Conservation (phyloP, 164 flowering plant genomes). For the Stephania cephalantha region DNA sequence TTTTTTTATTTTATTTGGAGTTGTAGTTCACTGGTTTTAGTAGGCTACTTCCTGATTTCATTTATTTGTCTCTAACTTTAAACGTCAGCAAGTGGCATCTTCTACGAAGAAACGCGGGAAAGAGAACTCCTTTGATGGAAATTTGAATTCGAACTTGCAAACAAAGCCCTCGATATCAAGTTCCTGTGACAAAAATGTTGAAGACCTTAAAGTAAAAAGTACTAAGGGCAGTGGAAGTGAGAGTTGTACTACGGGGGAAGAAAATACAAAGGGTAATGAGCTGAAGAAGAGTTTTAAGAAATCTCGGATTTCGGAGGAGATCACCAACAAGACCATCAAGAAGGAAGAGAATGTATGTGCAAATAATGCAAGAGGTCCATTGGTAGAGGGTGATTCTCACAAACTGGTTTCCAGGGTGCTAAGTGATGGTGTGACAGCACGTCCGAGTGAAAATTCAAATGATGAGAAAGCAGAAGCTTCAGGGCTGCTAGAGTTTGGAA, state of each 20-base stretch:
- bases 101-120: constrained; percentile 36
- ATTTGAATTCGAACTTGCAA: constrained; percentile 17
- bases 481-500: background rate
- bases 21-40: background rate
- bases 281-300: background rate
- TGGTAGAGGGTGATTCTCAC: background rate
- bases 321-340: background rate
- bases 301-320: background rate
- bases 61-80: background rate
- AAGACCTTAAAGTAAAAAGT: background rate
- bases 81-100: background rate
- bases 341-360: constrained; percentile 5
- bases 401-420: background rate
- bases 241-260: background rate
- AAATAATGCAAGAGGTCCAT: background rate
- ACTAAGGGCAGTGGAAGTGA: background rate
- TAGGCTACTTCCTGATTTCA: background rate
- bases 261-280: background rate
- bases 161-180: constrained; percentile 1
- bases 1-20: background rate
- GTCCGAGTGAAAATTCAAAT: background rate
- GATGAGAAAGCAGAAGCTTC: background rate
- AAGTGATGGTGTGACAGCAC: background rate
- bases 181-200: constrained; percentile 17
- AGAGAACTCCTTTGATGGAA: constrained; percentile 45